Percentiles rank a stretch among this genome's conserved stretches.
These are phyloP conservation scores for Meira miltonrushii DNA, from an alignment of 1,284 basidiomycete species.

Conservation along the genomic window DNA sequence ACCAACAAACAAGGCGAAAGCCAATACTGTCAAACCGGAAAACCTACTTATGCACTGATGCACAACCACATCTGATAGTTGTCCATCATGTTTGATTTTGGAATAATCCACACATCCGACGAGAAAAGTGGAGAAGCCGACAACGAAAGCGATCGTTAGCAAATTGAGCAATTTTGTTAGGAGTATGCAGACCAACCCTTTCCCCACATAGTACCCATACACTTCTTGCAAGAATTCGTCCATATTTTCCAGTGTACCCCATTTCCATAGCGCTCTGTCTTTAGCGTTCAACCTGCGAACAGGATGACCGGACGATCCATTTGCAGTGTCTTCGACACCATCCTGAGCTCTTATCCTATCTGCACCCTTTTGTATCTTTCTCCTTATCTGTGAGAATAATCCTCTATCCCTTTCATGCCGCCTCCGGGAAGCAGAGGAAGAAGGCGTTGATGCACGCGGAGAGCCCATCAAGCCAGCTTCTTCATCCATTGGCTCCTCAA, in stretches of 20 bases:
- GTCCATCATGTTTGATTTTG: slow-evolving; percentile 56
- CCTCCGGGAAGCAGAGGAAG: slow-evolving; percentile 1
- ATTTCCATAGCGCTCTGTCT: slow-evolving; percentile 78
- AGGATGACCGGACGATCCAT: background rate
- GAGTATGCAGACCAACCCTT: slow-evolving; percentile 90
- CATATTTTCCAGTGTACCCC: slow-evolving; percentile 96
- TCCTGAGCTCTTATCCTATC: background rate
- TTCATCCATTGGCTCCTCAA: background rate
- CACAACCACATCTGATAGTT: slow-evolving; percentile 65
- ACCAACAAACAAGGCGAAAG: slow-evolving; percentile 63
- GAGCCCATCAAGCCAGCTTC: slow-evolving; percentile 1
- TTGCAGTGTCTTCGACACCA: background rate
- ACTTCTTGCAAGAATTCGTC: slow-evolving; percentile 91
- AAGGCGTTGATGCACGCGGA: background rate
- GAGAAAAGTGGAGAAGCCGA: slow-evolving; percentile 91
- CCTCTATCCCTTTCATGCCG: slow-evolving; percentile 1
- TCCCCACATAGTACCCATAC: slow-evolving; percentile 91
- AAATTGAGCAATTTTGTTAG: slow-evolving; percentile 80
- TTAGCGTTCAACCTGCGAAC: slow-evolving; percentile 22
- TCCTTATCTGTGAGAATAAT: background rate
- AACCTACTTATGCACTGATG: slow-evolving; percentile 69
- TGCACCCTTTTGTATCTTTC: background rate
- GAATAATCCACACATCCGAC: slow-evolving; percentile 90
- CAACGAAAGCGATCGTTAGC: slow-evolving; percentile 92
- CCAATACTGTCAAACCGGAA: slow-evolving; percentile 66